These are phyloP conservation scores for Hypoxylon intermedium DNA, from an alignment of 495 filamentous ascomycete genomes.

Conservation along the genomic window DNA sequence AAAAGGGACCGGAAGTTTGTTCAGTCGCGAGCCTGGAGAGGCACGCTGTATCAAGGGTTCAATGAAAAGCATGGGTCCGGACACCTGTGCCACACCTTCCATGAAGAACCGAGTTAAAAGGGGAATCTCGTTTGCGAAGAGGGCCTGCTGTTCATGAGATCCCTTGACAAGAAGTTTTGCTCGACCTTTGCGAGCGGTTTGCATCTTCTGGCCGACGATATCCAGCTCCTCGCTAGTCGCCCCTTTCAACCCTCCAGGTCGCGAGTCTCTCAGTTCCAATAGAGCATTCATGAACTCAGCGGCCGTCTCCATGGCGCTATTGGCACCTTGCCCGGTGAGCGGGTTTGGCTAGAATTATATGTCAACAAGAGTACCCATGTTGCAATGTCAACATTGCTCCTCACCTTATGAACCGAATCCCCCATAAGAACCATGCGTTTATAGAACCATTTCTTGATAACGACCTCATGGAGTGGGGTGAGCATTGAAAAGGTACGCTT, in stretches of 20 bases:
- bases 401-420: conserved; percentile 51
- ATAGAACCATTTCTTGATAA: conserved; percentile 43
- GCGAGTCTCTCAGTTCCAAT: neutral
- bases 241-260: neutral
- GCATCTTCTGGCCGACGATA: conserved; percentile 2
- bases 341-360: conserved; percentile 34
- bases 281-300: conserved; percentile 45
- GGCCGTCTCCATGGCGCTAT: conserved; percentile 49
- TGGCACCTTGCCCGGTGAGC: conserved; percentile 47
- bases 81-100: neutral
- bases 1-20: neutral
- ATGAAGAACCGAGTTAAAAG: neutral
- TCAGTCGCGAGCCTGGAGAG: conserved; percentile 1
- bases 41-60: neutral
- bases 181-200: conserved; percentile 9
- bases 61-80: conserved; percentile 6
- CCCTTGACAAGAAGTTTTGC: neutral
- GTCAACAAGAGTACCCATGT: neutral
- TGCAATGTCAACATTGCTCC: neutral
- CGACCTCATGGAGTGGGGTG: conserved; percentile 47
- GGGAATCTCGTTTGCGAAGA: conserved; percentile 9
- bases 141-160: conserved; percentile 4
- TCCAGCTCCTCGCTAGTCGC: conserved; percentile 9
- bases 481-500: conserved; percentile 16
- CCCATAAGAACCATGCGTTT: conserved; percentile 44